Evolutionary conservation across 2,329 filamentous ascomycete species (phyloP), one percentile per base, ranked within the genome.

Genomic region (Podosphaera aphanis): DNA sequence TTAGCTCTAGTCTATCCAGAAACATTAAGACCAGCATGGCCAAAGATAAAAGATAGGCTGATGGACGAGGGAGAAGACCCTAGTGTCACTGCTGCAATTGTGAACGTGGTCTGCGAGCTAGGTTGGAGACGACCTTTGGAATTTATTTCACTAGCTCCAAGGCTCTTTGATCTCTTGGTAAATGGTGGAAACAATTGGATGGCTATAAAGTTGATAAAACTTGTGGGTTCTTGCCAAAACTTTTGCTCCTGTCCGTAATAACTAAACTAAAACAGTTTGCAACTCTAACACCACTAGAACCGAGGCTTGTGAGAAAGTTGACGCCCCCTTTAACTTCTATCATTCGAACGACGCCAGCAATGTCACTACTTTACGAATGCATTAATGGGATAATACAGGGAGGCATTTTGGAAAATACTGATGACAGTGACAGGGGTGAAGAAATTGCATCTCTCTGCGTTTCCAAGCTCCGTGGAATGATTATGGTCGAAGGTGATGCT

Each of bases 351-450:
- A 98, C 90, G 0, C 81, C 83, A 4, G 90, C 90, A 23, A 95
- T 95, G 90, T 95, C 90, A n/a, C 64, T 98, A 23, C 65, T 95
- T 5, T 98, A 98, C 56, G 90, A 98, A 63, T 98, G 90, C 59
- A 94, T 98, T 62, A 94, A 93, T 60, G 90, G 90, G 20, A 93
- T 98, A 50, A 93, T 98, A 48, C 86, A 94, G 60, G 90, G 90
- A 23, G 90, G 90, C 0, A 93, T 98, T 47, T 66, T 98, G 43
- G 83, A 84, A 27, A 83, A 79, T 39, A 76, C 78, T 23, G 83
- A 86, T 51, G 82, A 83, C 45, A 74, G 77, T 18, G 70, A 77
- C 29, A 86, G 88, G 46, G 80, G 82, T 35, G 86, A 95, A 53
- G 86, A 94, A 60, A 84, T 98, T 57, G 90, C 90, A 5, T 77